Evolutionary conservation across 371 early-diverging fungal species (phyloP), one percentile per base, ranked within the genome.

Genomic region (Parasitella parasitica): DNA sequence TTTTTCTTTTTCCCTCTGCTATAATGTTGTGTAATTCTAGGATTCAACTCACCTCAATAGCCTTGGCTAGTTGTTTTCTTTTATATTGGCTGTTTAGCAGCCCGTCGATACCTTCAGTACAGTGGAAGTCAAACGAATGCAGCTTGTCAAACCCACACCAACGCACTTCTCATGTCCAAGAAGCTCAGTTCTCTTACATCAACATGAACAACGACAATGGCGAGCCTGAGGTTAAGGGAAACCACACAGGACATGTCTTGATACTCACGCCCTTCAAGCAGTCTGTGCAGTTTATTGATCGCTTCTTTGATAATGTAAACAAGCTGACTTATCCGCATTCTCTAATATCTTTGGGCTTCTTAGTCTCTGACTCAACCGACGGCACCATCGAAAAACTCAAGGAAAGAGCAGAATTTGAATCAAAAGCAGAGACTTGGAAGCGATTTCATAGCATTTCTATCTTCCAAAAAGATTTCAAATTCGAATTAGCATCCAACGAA

Each of bases 231-330:
- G 11, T 13, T 7, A 38, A 54, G 15, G 22, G 35, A 8, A 36
- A 51, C 9, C 54, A 53, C 9, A 34, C 58, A 15, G 59, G 61
- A 13, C 66, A 59, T 41, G 77, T 85, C 20, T 63, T 90, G 61
- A 88, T 90, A 16, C 66, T 88, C 22, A 89, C 88, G 0, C 88
- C 91, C 0, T 72, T 90, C 46, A 89, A 87, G 67, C 86, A 88
- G 60, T 79, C 88, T 8, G 85, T 80, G 18, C 72, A 70, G 11
- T 82, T 82, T 18, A 78, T 90, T 18, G 86, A 83, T 18, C 69
- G 69, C 5, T 90, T 86, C 63, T 89, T 88, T 72, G 72, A 77
- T 2, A 81, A 79, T 36, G 60, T 90, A 28, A 73, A 79, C 13
- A 72, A 71, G 30, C 58, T 89, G 9, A 77, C 83, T 18, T 90